Base-by-base conservation (phyloP, 495 filamentous ascomycete genomes). In the Trichoderma gamsii region DNA sequence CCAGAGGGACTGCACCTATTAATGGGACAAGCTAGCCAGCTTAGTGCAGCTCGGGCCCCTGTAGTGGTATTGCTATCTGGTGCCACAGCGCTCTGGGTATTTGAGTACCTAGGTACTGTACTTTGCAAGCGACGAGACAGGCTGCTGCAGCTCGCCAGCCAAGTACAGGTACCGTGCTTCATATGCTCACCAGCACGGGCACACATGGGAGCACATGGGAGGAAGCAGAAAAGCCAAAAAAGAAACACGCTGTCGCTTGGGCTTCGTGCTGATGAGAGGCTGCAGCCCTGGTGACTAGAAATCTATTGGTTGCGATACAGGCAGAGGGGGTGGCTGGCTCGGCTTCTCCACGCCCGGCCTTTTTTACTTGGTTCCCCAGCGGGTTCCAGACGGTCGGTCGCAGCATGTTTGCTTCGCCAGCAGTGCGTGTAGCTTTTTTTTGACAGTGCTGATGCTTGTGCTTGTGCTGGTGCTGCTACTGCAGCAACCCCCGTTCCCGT, bases 291-390 rank as follows among this genome's bases (percentile, higher is more conserved):
- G 56, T 13, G 27, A 5, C 56, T 11, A n/a, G 3, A 25, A 23
- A 11, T 56, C 12, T 29, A 61, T 61, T 27, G 56, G 27, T 1
- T 25, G 27, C 27, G 56, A 61, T 15, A 32, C 56, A 16, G 25
- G 23, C 25, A 23, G 4, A 29, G 23, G 56, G 25, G 56, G 56
- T 25, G 56, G 56, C 35, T 3, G 35, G 35, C 35, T 32, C 27
- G 56, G 56, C 56, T 61, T 61, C 56, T 32, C 23, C 23, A 61
- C 56, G 23, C 56, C 44, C 44, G 44, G 44, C 44, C 44, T 11
- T 49, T 49, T 49, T 49, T 49, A n/a, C 44, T 49, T n/a, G 1
- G 9, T 32, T 61, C 56, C 25, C 56, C 56, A 61, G 56, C 56
- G 12, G 56, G 56, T 61, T 61, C 56, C 56, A 29, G 56, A 29